Evolutionary conservation across 2,329 filamentous ascomycete species (phyloP).

Genomic region (Clarireedia sp.): DNA sequence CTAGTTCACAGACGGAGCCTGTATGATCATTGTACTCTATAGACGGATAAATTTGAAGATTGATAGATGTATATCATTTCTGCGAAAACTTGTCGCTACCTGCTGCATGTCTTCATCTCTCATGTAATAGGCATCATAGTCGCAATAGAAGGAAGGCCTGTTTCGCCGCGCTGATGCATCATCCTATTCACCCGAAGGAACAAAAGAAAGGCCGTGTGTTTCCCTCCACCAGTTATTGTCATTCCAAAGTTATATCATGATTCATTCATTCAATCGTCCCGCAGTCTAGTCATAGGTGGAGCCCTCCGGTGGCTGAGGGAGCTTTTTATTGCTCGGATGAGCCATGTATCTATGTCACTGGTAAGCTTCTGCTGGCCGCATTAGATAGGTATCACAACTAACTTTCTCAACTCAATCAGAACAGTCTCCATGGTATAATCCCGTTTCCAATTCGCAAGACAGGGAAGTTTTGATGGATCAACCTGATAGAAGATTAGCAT

Average conservation of each 20-base stretch:
- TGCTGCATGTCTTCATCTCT: conserved; percentile 11
- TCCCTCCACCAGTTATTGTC: background rate
- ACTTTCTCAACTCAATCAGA: conserved; percentile 78
- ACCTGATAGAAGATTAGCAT: conserved; percentile 42
- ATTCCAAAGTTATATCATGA: background rate
- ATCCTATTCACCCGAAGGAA: conserved; percentile 5
- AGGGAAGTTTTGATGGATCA: conserved; percentile 74
- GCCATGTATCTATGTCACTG: conserved; percentile 74
- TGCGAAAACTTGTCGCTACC: background rate
- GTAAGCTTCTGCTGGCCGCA: conserved; percentile 6
- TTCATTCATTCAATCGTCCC: background rate
- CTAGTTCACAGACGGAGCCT: background rate
- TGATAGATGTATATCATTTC: background rate
- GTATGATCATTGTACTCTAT: background rate
- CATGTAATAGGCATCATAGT: conserved; percentile 15
- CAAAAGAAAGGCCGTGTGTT: conserved; percentile 12
- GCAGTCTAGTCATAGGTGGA: conserved; percentile 41
- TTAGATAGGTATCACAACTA: conserved; percentile 20
- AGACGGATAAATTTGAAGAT: background rate
- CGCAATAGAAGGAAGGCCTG: conserved; percentile 14
- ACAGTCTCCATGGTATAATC: conserved; percentile 95
- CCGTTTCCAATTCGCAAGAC: conserved; percentile 82
- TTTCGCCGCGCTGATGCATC: conserved; percentile 32
- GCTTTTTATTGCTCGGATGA: conserved; percentile 82
- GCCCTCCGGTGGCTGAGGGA: conserved; percentile 86